A percentile compares a stretch with the other conserved stretches of the same genome.
phyloP scores from a whole-genome alignment of 2,329 filamentous ascomycete genomes.

The Emergomyces africanus region DNA sequence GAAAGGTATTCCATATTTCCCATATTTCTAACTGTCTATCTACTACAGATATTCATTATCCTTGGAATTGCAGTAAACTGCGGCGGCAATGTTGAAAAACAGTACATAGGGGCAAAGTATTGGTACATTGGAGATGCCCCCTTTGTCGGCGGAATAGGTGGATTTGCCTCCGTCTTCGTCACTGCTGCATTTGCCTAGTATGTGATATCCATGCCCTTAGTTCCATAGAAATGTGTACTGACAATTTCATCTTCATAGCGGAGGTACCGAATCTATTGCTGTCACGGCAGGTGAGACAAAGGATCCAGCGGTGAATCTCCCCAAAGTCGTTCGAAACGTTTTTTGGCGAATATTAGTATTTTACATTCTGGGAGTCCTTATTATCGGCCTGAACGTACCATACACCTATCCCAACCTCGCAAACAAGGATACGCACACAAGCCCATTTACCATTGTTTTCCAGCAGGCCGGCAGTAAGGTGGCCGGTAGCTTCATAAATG shows the following conservation, averaged over 20 bases:
- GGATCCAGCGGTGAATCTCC: conserved; percentile 47
- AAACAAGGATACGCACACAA: conserved; percentile 34
- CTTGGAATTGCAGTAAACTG: conserved; percentile 48
- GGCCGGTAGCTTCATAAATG: conserved; percentile 48
- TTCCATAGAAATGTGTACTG: conserved; percentile 6
- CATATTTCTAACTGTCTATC: neutral
- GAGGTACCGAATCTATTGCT: conserved; percentile 52
- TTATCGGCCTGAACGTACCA: conserved; percentile 48
- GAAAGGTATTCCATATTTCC: conserved; percentile 11
- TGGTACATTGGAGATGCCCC: conserved; percentile 49
- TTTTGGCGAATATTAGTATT: conserved; percentile 51
- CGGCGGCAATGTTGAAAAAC: conserved; percentile 41
- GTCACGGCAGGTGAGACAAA: conserved; percentile 55
- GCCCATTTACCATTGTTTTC: conserved; percentile 51
- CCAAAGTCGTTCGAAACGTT: conserved; percentile 51
- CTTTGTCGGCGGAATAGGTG: conserved; percentile 52
- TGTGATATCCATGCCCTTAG: neutral
- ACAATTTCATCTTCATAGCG: conserved; percentile 18
- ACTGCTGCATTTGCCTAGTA: conserved; percentile 49
- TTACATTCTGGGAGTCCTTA: conserved; percentile 38
- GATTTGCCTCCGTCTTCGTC: conserved; percentile 53
- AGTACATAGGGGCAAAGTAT: conserved; percentile 46
- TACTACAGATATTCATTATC: conserved; percentile 45
- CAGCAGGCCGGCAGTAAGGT: conserved; percentile 42
- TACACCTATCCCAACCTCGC: conserved; percentile 40